Conservation (phyloP, 2,329 filamentous ascomycete species). For the Phyllosticta paracitricarpa region DNA sequence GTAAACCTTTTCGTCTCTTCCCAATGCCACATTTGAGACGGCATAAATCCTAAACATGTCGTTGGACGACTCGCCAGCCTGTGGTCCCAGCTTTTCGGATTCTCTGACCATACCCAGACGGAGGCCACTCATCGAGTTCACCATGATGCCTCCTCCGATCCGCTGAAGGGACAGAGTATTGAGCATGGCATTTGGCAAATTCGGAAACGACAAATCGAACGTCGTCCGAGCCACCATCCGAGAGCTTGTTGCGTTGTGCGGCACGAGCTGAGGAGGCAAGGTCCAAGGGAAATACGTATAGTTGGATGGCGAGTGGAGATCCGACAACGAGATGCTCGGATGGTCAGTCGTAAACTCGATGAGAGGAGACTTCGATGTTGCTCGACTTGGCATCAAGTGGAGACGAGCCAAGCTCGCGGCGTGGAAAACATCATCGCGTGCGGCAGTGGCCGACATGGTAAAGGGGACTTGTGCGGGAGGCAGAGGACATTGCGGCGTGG, state of each 20-base stretch:
- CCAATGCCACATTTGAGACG: slow-evolving; percentile 70
- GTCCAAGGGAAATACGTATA: slow-evolving; percentile 92
- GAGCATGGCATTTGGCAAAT: slow-evolving; percentile 39
- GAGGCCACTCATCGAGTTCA: slow-evolving; percentile 51
- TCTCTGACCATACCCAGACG: slow-evolving; percentile 60
- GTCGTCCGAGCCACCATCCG: slow-evolving; percentile 61
- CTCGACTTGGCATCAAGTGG: slow-evolving; percentile 56
- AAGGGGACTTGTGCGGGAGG: slow-evolving; percentile 52
- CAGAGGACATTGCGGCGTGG: slow-evolving; percentile 46
- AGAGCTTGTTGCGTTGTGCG: slow-evolving; percentile 65
- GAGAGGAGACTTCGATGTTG: slow-evolving; percentile 48
- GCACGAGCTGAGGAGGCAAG: slow-evolving; percentile 64
- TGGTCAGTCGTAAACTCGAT: slow-evolving; percentile 44
- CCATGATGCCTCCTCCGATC: slow-evolving; percentile 47
- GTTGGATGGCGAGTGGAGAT: slow-evolving; percentile 55
- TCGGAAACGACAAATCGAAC: slow-evolving; percentile 59
- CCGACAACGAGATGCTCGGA: slow-evolving; percentile 46
- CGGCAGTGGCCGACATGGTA: slow-evolving; percentile 68
- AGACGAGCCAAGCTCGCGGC: slow-evolving; percentile 77
- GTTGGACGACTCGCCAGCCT: slow-evolving; percentile 12
- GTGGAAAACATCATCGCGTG: slow-evolving; percentile 74
- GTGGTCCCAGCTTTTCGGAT: slow-evolving; percentile 24
- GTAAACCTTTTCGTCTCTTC: slow-evolving; percentile 78
- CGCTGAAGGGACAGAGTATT: slow-evolving; percentile 45
- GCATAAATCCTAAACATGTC: slow-evolving; percentile 62